phyloP scores from a whole-genome alignment of 2,329 filamentous ascomycete species.

The Curvularia eragrostidis region DNA sequence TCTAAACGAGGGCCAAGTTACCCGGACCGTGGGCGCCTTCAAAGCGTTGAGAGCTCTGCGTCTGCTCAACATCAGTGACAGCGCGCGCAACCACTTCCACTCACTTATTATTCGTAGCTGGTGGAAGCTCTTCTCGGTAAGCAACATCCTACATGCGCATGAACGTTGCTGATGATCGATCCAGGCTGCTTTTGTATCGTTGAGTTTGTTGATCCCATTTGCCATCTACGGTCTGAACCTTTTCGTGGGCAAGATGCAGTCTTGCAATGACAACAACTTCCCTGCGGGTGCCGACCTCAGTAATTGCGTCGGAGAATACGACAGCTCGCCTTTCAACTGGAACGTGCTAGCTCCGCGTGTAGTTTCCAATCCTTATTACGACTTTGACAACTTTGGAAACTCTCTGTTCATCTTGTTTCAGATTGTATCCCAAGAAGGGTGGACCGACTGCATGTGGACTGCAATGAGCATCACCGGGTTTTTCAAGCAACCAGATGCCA shows the following conservation, averaged over 20 bases:
- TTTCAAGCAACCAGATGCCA: slow-evolving; percentile 73
- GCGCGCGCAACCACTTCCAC: slow-evolving; percentile 93
- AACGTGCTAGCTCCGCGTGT: slow-evolving; percentile 81
- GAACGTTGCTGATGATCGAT: slow-evolving; percentile 12
- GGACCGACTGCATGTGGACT: slow-evolving; percentile 89
- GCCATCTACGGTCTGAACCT: slow-evolving; percentile 95
- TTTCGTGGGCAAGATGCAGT: slow-evolving; percentile 80
- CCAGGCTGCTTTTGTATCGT: slow-evolving; percentile 84
- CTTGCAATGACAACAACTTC: slow-evolving; percentile 76
- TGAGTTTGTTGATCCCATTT: slow-evolving; percentile 94
- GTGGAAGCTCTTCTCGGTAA: slow-evolving; percentile 87
- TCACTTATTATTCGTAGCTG: slow-evolving; percentile 92
- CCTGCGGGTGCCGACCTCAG: slow-evolving; percentile 63
- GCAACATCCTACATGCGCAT: slow-evolving; percentile 28
- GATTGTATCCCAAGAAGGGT: slow-evolving; percentile 98
- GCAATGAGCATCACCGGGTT: slow-evolving; percentile 81
- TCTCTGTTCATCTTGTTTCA: slow-evolving; percentile 97
- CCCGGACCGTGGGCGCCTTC: slow-evolving; percentile 91
- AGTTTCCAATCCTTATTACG: slow-evolving; percentile 81
- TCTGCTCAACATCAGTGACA: slow-evolving; percentile 94
- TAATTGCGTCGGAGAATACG: slow-evolving; percentile 85
- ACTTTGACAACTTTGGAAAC: slow-evolving; percentile 94
- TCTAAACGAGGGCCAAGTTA: slow-evolving; percentile 80
- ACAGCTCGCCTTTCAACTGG: slow-evolving; percentile 81
- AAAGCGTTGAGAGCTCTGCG: slow-evolving; percentile 92